Base-by-base conservation (phyloP, 2,329 filamentous ascomycete species). In the Pseudogymnoascus sp. region DNA sequence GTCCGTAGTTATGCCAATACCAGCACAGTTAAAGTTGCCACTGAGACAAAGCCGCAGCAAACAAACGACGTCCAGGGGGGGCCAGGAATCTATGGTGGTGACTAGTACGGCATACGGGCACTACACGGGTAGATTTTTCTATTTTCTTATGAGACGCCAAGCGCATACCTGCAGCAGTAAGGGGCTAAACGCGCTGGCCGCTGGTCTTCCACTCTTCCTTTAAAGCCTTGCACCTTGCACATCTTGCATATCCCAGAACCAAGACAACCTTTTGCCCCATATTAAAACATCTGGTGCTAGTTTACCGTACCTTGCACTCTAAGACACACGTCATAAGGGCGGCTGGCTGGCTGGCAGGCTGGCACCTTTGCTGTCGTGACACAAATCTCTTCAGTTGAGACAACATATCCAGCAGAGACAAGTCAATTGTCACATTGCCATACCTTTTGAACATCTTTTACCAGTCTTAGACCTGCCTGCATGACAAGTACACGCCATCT, bases 361-460 rank as follows among this genome's bases (percentile, higher is more conserved):
- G 39, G 18, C 18, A 30, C 43, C 43, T 11, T 50, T 8, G 43
- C 25, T 18, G 43, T 50, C 25, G 43, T 50, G 43, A 50, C n/a
- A 50, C 43, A 50, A 50, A 54, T 54, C 43, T 54, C 43, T 54
- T 54, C 43, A 30, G 43, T 54, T 54, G 5, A 54, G 43, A 54
- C 25, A 33, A n/a, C 20, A 22, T 18, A 25, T 11, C 41, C 6
- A 30, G 22, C 22, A 47, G 41, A 54, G 30, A 54, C 43, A 54
- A 18, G 43, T 54, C 43, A 33, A 54, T 54, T 54, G 43, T 54
- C 43, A 54, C 43, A 54, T 54, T 50, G 25, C 43, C 43, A 50
- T 50, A 22, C 25, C 25, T 33, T 8, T 18, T 54, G 43, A 54
- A 54, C 43, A 54, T 54, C 43, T 54, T 54, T 54, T 54, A 18